Base-by-base conservation (phyloP, 164 flowering plant species). In the Vitis cinerea region DNA sequence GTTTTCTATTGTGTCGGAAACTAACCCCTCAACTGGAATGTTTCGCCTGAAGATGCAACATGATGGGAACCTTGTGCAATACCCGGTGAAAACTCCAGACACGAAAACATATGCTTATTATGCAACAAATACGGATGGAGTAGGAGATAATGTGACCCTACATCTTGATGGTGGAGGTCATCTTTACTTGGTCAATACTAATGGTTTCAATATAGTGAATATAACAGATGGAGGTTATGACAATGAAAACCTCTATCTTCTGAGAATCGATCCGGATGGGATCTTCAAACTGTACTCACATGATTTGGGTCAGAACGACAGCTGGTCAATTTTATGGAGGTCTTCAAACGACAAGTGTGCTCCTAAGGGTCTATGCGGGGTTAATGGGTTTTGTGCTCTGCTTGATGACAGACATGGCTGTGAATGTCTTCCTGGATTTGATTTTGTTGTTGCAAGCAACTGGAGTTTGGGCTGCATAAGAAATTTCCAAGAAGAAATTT, bases 341-440 rank as follows among this genome's bases (percentile, higher is more conserved):
- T 29, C 63, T 6, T 1, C 61, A 10, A 3, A 53, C 0, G 9
- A 69, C 15, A 65, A 6, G 10, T 79, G 82, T 17, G n/a, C 12
- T 1, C 71, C 66, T 3, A 68, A 65, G 19, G 76, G 74, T 16
- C 9, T 69, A 31, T 78, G 81, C n/a, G 78, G 78, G 9, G 59
- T 72, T 8, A 79, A 79, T 47, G 61, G 70, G 11, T 79, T 50
- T 56, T 75, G 79, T 64, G 9, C 52, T 1, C 2, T 4, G 14
- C 31, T 0, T 13, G 65, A 50, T 44, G 8, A 0, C 7, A 13
- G 27, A 3, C 9, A 14, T 0, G 50, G 31, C 47, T 78, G 81
- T 59, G 1, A 10, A 1, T 78, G 81, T 55, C 63, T 71, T 48
- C 78, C 81, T 1, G 81, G 81, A 3, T 78, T 78, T 53, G 71